Evolutionary conservation across 1,284 basidiomycete genomes (phyloP), one percentile per base, ranked within the genome.

Genomic region (Cutaneotrichosporon sp.): DNA sequence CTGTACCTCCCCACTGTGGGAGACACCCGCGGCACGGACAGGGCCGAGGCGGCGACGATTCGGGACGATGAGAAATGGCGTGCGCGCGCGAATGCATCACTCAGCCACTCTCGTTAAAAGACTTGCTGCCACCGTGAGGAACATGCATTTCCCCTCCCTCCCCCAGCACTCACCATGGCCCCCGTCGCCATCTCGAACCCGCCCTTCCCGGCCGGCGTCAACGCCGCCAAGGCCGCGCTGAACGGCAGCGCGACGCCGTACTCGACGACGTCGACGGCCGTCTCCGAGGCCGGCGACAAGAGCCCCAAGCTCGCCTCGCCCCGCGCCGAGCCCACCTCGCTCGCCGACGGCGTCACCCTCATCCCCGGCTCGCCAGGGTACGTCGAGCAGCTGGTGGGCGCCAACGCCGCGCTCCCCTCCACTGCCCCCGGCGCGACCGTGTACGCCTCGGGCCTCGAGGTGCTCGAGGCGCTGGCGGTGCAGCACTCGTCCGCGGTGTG

Each of bases 391-490:
- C 66, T 78, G 24, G 46, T 78, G 38, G 50, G 62, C 50, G 70
- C 72, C 7, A 70, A 74, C 20, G 54, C 66, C 31, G 69, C 75
- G 43, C 62, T 67, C 42, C 69, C 71, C 13, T 42, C 70, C 20
- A 73, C 72, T 54, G 70, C 72, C 54, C 61, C 72, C n/a, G 76
- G 76, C 14, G 60, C 74, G 13, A 71, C 69, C 7, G 78, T 79
- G 16, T 77, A 68, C 56, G 72, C 66, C 20, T 72, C 72, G 3
- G 78, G 73, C 11, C 63, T 77, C 45, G 72, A 78, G 27, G 69
- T 77, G 34, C 53, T 79, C 36, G 74, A 80, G 69, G 71, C 72
- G 0, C 62, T 79, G 14, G 75, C 74, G 14, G 65, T 75, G n/a
- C 69, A 79, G 62, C 64, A 77, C 52, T 73, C 72, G 36, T 58